A percentile compares a stretch with the other conserved stretches of the same genome.
Conservation (phyloP, 208 protist genomes). For the Dictyostelium gargantuum region DNA sequence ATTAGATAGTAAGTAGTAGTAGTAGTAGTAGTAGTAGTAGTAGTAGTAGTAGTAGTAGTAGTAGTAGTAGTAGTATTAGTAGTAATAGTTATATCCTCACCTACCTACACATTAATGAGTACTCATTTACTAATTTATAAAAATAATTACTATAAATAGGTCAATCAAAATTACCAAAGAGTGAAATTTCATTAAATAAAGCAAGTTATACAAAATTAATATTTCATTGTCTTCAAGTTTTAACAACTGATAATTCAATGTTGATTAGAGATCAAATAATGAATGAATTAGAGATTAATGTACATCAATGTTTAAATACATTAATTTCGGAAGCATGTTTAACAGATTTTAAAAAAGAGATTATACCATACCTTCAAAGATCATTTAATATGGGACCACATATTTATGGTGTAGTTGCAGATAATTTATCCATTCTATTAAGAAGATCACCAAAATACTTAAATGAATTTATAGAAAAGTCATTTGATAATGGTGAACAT, state of each 20-base stretch:
- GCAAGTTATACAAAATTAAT: constrained; percentile 31
- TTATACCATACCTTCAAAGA: not conserved
- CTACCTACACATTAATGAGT: no score
- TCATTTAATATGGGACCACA: not conserved
- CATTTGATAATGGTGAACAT: constrained; percentile 11
- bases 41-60: no score
- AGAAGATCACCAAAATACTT: constrained; percentile 33
- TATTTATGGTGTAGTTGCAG: not conserved
- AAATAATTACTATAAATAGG: not conserved
- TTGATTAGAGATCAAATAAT: not conserved
- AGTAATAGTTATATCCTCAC: no score
- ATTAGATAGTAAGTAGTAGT: constrained; percentile 25
- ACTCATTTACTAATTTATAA: no score
- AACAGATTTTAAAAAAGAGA: constrained; percentile 39
- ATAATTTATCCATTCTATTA: constrained; percentile 4
- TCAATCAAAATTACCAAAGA: constrained; percentile 18
- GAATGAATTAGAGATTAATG: constrained; percentile 30
- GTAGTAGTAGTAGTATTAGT: no score
- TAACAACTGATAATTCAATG: not conserved
- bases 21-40: no score
- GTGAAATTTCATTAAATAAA: constrained; percentile 57
- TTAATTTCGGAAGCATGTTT: not conserved
- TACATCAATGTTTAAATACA: constrained; percentile 10
- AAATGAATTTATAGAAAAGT: constrained; percentile 30
- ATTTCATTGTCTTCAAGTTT: constrained; percentile 35